phyloP scores from a whole-genome alignment of 805 yeast genomes.

The Yarrowia osloensis region DNA sequence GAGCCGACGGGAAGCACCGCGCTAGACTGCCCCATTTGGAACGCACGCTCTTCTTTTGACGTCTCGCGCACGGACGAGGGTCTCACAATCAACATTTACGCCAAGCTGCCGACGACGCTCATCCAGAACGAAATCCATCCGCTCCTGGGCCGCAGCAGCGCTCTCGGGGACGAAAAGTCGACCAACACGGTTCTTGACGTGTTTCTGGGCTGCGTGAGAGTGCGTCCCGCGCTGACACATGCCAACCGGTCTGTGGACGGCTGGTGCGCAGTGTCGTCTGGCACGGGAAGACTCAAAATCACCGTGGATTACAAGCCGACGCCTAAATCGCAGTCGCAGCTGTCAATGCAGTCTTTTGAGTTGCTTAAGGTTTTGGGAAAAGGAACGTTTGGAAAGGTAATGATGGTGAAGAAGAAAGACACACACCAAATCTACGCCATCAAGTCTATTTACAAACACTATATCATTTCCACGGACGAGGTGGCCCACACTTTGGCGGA shows the following conservation, averaged over 20 bases:
- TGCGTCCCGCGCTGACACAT: constrained; percentile 44
- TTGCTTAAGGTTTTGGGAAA: constrained; percentile 93
- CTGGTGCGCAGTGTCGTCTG: constrained; percentile 37
- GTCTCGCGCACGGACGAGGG: constrained; percentile 63
- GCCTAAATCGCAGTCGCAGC: constrained; percentile 49
- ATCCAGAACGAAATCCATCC: constrained; percentile 20
- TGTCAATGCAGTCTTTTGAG: constrained; percentile 89
- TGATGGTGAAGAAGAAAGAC: constrained; percentile 96
- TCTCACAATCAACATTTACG: constrained; percentile 75
- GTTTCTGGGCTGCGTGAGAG: constrained; percentile 68
- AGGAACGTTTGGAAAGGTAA: constrained; percentile 97
- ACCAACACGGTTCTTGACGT: constrained; percentile 55
- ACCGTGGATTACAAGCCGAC: constrained; percentile 71
- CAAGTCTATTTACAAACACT: constrained; percentile 90
- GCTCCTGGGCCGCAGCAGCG: constrained; percentile 3
- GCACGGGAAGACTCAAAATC: constrained; percentile 47
- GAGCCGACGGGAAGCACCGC: constrained; percentile 80
- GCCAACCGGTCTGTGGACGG: constrained; percentile 33
- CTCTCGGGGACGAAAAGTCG: constrained; percentile 32
- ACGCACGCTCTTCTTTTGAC: constrained; percentile 88
- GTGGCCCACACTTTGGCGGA: constrained; percentile 96
- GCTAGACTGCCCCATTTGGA: constrained; percentile 78
- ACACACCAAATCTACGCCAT: constrained; percentile 93
- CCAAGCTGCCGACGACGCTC: constrained; percentile 54
- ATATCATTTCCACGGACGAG: constrained; percentile 89